Evolutionary conservation across 495 filamentous ascomycete genomes (phyloP), one percentile per base, ranked within the genome.

Genomic region (Pseudevernia furfuracea): DNA sequence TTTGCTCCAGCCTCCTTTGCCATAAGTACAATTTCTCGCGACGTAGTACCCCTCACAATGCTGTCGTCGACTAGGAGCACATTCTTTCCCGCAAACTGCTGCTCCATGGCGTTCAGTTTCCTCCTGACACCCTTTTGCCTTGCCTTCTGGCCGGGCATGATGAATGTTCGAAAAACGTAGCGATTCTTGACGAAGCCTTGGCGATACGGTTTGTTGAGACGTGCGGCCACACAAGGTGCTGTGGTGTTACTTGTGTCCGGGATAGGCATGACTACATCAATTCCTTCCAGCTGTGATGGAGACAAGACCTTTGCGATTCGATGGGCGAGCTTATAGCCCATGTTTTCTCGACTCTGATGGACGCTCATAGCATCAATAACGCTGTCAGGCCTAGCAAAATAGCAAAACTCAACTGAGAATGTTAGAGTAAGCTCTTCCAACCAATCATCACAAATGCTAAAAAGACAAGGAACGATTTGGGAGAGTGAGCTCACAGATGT

Each of bases 211-310:
- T 89, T 94, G 66, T 86, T 81, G 38, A 98, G 77, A 46, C 82
- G 79, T 28, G 30, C 67, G 14, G 95, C 87, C 10, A 97, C 86
- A 52, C 84, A 85, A 15, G 87, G 85, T 2, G 95, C 94, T 4
- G 91, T 89, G 0, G 89, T 94, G 60, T 92, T 94, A 1, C 86
- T 86, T 0, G 91, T 95, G 68, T 93, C 91, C 3, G 91, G 91
- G 62, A 95, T 92, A 0, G 91, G 91, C 62, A 96, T 95, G 49
- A 95, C 89, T 14, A 91, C 87, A 69, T 98, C 92, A 68, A 98
- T 94, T 48, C 91, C 86, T 69, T 87, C 88, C 65, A 97, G 80
- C n/a, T 80, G 81, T 48, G 92, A 86, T 28, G 86, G 80, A n/a
- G 88, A 88, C n/a, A 97, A 82, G 23, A 86, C 84, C 38, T 84